Base-by-base conservation (phyloP, 805 yeast species). In the Candida tammaniensis region DNA sequence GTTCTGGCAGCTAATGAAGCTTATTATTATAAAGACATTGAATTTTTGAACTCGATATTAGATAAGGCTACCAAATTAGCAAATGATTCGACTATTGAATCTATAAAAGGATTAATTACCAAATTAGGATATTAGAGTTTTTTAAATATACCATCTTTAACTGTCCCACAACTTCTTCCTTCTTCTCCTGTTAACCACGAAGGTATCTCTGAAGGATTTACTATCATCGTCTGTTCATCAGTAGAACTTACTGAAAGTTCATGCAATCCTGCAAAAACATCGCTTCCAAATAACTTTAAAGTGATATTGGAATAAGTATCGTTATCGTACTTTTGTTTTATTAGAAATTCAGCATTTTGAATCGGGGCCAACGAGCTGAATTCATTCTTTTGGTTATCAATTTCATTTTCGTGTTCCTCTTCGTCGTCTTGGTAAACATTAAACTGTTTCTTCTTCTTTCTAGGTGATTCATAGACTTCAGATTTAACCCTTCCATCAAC, bases 101-200 rank as follows among this genome's bases (percentile, higher is more conserved):
- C 32, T 8, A 44, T 60, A 5, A 47, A 51, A 21, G 46, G 39
- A 0, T 52, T 50, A 29, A 44, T 59, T 14, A 33, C 51, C n/a
- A 54, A 47, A 35, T 39, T 59, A 24, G 64, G 64, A 4, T 53
- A 54, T 35, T 55, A 42, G 39, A 22, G 21, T 14, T 33, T 22
- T 17, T 24, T 17, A 21, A 18, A 35, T 16, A 35, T 17, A 2
- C 55, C 55, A 32, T 57, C 46, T 26, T 40, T 45, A 6, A 57
- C 42, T 11, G 42, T 47, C 0, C 88, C 88, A 23, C 73, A 61
- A 25, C 59, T 57, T 1, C 57, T 46, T 0, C 84, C 82, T 41
- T 80, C 80, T 52, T 84, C 87, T 2, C 94, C 95, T 4, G 89
- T 78, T 20, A 86, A 54, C 89, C 88, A 86, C 19, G 78, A 72